These are phyloP conservation scores for Colletotrichum gloeosporioides DNA, from an alignment of 2,329 filamentous ascomycete genomes.

Conservation along the genomic window DNA sequence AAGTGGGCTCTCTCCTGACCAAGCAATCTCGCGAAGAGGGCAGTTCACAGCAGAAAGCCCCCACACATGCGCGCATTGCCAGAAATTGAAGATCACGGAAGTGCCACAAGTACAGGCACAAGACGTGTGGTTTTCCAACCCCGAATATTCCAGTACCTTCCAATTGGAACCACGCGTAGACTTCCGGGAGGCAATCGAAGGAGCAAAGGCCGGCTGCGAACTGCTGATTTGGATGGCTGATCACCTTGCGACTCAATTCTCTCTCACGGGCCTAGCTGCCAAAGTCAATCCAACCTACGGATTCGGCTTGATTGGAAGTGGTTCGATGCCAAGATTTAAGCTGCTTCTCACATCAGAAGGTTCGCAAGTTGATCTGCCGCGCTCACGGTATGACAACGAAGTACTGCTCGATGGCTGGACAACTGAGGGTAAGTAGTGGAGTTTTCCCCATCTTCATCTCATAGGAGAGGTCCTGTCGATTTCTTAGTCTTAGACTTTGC, in stretches of 20 bases:
- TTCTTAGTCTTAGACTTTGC: background rate
- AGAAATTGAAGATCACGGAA: background rate
- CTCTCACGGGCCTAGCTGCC: background rate
- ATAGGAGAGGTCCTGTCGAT: background rate
- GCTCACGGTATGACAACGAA: background rate
- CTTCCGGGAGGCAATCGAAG: background rate
- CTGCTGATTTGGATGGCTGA: background rate
- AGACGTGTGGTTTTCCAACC: background rate
- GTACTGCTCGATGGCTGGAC: background rate
- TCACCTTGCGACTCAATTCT: background rate
- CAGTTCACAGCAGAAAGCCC: background rate
- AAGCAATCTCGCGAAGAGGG: background rate
- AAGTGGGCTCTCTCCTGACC: background rate
- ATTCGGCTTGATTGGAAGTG: background rate
- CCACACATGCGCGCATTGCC: background rate
- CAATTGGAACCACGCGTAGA: background rate
- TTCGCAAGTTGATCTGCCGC: background rate
- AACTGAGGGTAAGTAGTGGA: background rate
- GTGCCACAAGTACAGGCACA: background rate
- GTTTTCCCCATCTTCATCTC: background rate
- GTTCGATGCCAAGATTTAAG: background rate
- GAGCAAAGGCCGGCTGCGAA: background rate
- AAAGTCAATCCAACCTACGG: background rate
- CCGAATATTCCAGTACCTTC: background rate
- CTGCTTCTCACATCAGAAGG: background rate